Base-by-base conservation (phyloP, 2,329 filamentous ascomycete genomes). In the Thermothelomyces thermophilus region DNA sequence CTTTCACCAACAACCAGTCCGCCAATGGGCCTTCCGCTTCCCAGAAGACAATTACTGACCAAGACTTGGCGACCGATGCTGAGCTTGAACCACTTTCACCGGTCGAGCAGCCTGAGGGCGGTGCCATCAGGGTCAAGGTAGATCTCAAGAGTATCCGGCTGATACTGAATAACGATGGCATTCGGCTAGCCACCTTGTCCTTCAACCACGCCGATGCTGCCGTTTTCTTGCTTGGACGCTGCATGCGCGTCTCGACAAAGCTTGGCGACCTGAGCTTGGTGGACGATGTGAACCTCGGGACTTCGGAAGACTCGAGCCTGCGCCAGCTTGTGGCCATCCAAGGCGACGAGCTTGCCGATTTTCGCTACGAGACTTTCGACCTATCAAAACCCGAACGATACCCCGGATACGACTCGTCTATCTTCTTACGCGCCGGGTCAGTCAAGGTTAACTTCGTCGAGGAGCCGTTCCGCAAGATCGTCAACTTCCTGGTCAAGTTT, bases 401-500 rank as follows among this genome's bases (percentile, higher is more conserved):
- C 61, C 94, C 93, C 5, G 94, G 93, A 10, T 95, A 97, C 62
- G 91, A 97, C 64, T 93, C 88, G 13, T 91, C 90, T 1, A 83
- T 98, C 26, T 94, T 83, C 62, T 73, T 99, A 10, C 83, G 91
- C 31, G 91, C 93, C 16, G 93, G 93, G 1, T 98, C 93, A 0
- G 85, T 98, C 66, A 97, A 95, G 70, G 76, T 98, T 64, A 97
- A 96, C 65, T 98, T 99, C 65, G 72, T 97, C 3, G 91, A 96
- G 54, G 94, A 98, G 66, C 93, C 93, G 0, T 96, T 97, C 73
- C 83, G 93, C 46, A 97, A 97, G 70, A 97, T 99, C 56, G 88
- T 98, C 68, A 88, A 94, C 58, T 99, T 98, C 67, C 75, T 95
- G 37, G 90, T 99, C 66, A 98, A 98, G 62, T 99, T 99, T 66